phyloP scores from a whole-genome alignment of 2,329 filamentous ascomycete species.

The Colletotrichum horii region DNA sequence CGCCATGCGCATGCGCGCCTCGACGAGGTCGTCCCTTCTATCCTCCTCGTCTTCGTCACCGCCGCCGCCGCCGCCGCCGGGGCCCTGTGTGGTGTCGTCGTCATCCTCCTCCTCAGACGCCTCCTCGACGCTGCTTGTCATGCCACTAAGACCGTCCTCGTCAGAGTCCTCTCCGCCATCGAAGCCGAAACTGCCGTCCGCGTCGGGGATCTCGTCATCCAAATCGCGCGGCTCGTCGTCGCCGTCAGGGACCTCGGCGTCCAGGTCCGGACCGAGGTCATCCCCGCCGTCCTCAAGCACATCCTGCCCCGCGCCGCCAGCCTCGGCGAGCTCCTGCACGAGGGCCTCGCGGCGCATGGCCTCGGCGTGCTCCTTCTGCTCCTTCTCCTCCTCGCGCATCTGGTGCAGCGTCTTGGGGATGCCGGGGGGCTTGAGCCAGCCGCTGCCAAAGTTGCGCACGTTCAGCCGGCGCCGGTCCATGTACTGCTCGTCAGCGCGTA shows the following conservation, averaged over 20 bases:
- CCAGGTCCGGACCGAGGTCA: constrained; percentile 45
- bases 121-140: constrained; percentile 1
- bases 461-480: constrained; percentile 79
- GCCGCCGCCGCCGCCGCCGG: constrained; percentile 22
- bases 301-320: constrained; percentile 50
- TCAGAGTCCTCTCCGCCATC: constrained; percentile 39
- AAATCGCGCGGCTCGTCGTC: constrained; percentile 60
- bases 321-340: constrained; percentile 76
- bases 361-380: constrained; percentile 85
- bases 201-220: constrained; percentile 77
- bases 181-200: constrained; percentile 58
- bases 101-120: constrained; percentile 40
- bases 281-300: constrained; percentile 50
- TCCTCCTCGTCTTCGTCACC: constrained; percentile 38
- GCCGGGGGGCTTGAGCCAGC: constrained; percentile 90
- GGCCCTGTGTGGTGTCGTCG: constrained; percentile 34
- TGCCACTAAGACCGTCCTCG: constrained; percentile 32
- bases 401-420: constrained; percentile 89
- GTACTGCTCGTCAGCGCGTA: constrained; percentile 78
- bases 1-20: constrained; percentile 56
- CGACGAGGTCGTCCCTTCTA: constrained; percentile 50
- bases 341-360: constrained; percentile 73
- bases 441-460: constrained; percentile 84
- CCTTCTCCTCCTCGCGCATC: constrained; percentile 85
- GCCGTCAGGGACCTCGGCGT: constrained; percentile 38